These are phyloP conservation scores for Gaertneriomyces semiglobifer DNA, from an alignment of 192 early-diverging fungal species.

Conservation along the genomic window DNA sequence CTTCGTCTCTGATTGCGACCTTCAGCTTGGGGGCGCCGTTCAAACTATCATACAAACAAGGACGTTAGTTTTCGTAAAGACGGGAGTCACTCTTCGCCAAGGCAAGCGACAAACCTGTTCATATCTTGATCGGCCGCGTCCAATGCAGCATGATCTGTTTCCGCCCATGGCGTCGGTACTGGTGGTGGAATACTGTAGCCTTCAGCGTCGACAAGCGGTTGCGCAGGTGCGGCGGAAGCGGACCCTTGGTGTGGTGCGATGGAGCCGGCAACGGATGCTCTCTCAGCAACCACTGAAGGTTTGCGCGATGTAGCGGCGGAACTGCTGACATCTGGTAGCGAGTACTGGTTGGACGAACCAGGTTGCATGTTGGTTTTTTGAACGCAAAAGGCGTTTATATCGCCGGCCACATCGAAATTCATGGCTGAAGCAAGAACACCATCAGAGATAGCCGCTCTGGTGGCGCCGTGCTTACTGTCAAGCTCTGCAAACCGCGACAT, in stretches of 20 bases:
- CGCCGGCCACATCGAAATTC: slow-evolving; percentile 28
- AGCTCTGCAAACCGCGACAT: slow-evolving; percentile 27
- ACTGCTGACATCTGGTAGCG: background rate
- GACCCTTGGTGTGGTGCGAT: background rate
- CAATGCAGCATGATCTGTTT: background rate
- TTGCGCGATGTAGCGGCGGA: slow-evolving; percentile 9
- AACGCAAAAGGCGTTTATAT: slow-evolving; percentile 25
- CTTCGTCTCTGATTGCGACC: slow-evolving; percentile 32
- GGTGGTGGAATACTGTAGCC: slow-evolving; percentile 37
- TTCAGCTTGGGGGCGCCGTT: slow-evolving; percentile 23
- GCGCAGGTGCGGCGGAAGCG: background rate
- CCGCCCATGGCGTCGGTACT: slow-evolving; percentile 17
- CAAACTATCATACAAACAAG: background rate
- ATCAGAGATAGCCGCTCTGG: slow-evolving; percentile 32
- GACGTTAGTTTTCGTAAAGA: background rate
- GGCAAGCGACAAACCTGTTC: slow-evolving; percentile 19
- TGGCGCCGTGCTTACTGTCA: slow-evolving; percentile 15
- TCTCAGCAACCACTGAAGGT: slow-evolving; percentile 6
- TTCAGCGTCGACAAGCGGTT: slow-evolving; percentile 33
- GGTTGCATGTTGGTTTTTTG: slow-evolving; percentile 13
- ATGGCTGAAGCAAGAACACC: slow-evolving; percentile 25
- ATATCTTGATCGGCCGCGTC: slow-evolving; percentile 22
- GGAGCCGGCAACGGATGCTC: background rate
- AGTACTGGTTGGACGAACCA: background rate
- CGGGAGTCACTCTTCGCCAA: background rate